phyloP scores from a whole-genome alignment of 2,329 filamentous ascomycete species.

The Alternaria sp. region DNA sequence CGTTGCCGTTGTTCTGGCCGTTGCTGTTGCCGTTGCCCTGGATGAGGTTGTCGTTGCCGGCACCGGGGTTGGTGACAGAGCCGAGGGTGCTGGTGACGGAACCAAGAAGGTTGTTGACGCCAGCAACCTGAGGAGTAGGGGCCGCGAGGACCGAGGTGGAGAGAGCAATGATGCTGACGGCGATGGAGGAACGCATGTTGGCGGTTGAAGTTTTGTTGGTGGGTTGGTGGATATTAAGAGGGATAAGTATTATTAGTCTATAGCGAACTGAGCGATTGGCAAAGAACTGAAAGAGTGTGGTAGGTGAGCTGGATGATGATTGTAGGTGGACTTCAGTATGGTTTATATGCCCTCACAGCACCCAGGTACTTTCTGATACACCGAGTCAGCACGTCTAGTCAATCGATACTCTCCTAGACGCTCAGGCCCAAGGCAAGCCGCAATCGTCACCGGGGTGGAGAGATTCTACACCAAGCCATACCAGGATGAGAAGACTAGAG shows the following conservation, averaged over 20 bases:
- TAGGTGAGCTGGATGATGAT: conserved; percentile 6
- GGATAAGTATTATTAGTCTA: neutral
- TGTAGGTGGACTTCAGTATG: neutral
- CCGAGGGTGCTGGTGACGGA: conserved; percentile 9
- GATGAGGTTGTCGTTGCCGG: conserved; percentile 8
- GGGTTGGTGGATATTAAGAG: neutral
- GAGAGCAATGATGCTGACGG: conserved; percentile 20
- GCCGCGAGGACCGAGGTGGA: conserved; percentile 23
- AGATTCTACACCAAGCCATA: neutral
- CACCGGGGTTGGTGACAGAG: conserved; percentile 15
- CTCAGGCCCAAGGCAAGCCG: neutral
- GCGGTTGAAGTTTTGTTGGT: neutral
- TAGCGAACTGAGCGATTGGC: neutral
- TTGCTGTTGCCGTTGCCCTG: conserved; percentile 16
- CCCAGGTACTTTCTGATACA: neutral
- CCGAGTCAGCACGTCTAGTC: conserved; percentile 1
- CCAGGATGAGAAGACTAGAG: neutral
- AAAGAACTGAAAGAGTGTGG: conserved; percentile 2
- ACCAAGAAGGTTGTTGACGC: neutral
- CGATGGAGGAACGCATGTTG: conserved; percentile 21
- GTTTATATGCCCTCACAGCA: conserved; percentile 3
- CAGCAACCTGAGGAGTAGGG: conserved; percentile 17
- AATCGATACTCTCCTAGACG: conserved; percentile 1
- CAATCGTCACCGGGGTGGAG: neutral
- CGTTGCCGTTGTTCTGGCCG: conserved; percentile 7